A percentile compares a stretch with the other conserved stretches of the same genome.
Evolutionary conservation across 73 alveolate species (phyloP).

Genomic region (Paramecium biaurelia): DNA sequence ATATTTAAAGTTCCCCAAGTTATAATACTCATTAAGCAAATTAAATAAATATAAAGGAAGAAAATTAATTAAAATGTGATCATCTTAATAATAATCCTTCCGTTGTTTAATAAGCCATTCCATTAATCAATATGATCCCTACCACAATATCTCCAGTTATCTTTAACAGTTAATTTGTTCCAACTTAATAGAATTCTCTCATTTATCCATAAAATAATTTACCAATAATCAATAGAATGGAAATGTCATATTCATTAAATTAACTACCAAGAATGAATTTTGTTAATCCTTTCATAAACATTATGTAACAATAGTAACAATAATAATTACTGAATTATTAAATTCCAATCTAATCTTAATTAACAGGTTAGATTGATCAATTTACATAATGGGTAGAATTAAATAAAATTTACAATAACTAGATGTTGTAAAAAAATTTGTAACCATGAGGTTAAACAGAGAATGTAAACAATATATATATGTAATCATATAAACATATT

Average conservation of each 20-base stretch:
- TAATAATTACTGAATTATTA: background rate
- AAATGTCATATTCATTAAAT: background rate
- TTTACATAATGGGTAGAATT: background rate
- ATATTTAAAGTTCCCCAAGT: background rate
- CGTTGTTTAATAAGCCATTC: background rate
- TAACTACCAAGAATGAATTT: background rate
- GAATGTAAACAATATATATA: constrained; percentile 23
- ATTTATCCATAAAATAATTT: background rate
- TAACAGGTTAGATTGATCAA: background rate
- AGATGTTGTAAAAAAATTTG: background rate
- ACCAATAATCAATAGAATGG: background rate
- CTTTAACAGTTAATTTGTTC: background rate
- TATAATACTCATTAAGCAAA: background rate
- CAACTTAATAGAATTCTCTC: background rate
- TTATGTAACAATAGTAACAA: background rate
- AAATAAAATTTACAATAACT: background rate
- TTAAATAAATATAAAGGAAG: background rate
- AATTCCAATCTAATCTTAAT: background rate
- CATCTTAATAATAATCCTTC: background rate
- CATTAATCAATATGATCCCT: background rate
- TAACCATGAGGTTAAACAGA: background rate
- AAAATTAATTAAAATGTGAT: background rate
- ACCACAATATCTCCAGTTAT: background rate
- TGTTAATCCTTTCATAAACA: background rate
- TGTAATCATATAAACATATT: constrained; percentile 14